Percentiles rank a stretch among this genome's conserved stretches.
These are phyloP conservation scores for Apostasia shenzhenica DNA, from an alignment of 106 monocot genomes.

Conservation along the genomic window DNA sequence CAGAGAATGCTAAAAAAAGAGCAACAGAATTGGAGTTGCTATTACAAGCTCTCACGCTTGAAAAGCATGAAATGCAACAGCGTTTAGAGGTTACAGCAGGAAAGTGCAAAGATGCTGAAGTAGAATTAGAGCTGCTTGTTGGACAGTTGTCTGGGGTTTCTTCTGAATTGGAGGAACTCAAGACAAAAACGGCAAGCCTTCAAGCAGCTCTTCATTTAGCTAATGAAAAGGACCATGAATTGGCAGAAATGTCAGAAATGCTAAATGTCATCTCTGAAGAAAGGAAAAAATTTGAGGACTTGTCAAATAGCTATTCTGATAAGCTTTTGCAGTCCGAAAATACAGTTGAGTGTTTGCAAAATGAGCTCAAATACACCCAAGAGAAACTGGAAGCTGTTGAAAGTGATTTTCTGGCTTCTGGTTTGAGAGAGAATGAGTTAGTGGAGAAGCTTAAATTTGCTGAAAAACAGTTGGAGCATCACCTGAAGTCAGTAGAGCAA, in stretches of 20 bases:
- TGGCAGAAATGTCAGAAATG: slow-evolving; percentile 31
- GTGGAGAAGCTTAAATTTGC: slow-evolving; percentile 35
- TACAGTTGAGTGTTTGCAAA: slow-evolving; percentile 26
- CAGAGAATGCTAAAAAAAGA: slow-evolving; percentile 42
- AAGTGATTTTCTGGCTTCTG: slow-evolving; percentile 37
- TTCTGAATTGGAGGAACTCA: slow-evolving; percentile 46
- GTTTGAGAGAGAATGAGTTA: slow-evolving; percentile 43
- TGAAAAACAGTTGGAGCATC: slow-evolving; percentile 54
- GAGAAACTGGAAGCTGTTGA: slow-evolving; percentile 32
- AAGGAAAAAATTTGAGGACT: slow-evolving; percentile 44
- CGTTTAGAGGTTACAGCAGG: slow-evolving; percentile 17
- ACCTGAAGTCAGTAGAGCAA: slow-evolving; percentile 33
- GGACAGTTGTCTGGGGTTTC: slow-evolving; percentile 35
- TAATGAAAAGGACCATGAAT: slow-evolving; percentile 49
- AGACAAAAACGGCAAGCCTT: slow-evolving; percentile 36
- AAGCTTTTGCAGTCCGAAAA: slow-evolving; percentile 42
- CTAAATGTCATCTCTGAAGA: slow-evolving; percentile 37
- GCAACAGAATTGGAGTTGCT: slow-evolving; percentile 46
- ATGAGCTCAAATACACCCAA: slow-evolving; percentile 24
- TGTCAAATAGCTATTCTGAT: slow-evolving; percentile 20
- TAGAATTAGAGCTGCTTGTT: slow-evolving; percentile 21
- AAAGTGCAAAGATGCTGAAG: slow-evolving; percentile 28
- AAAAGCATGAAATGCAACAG: slow-evolving; percentile 30
- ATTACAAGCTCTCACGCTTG: slow-evolving; percentile 30
- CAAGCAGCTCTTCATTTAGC: slow-evolving; percentile 29